A percentile compares a stretch with the other conserved stretches of the same genome.
phyloP scores from a whole-genome alignment of 176 grass and related monocot species.

The Canna indica region DNA sequence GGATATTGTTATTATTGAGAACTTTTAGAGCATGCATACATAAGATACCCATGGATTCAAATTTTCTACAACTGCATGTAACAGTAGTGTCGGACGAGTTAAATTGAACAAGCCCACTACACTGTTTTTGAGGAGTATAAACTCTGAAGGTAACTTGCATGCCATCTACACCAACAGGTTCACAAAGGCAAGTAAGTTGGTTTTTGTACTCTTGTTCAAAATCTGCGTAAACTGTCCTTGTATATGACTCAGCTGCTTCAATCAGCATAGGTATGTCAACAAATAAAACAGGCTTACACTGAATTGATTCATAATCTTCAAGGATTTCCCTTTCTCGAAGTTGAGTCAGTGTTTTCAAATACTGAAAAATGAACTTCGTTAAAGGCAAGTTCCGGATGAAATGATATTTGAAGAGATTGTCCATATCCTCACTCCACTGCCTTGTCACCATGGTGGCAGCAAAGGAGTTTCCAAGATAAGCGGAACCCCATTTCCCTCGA shows the following conservation, averaged over 20 bases:
- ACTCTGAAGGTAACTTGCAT: slow-evolving; percentile 7
- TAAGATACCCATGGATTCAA: slow-evolving; percentile 7
- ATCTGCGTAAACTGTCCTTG: slow-evolving; percentile 5
- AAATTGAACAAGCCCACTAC: slow-evolving; percentile 1
- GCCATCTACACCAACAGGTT: slow-evolving; percentile 12
- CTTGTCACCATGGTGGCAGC: slow-evolving; percentile 10
- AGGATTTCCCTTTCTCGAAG: slow-evolving; percentile 12
- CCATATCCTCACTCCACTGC: slow-evolving; percentile 6
- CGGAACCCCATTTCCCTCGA: slow-evolving; percentile 15
- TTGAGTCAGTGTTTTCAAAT: slow-evolving; percentile 7
- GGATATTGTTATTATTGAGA: slow-evolving; percentile 2
- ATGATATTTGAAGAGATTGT: slow-evolving; percentile 7
- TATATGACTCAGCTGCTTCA: slow-evolving; percentile 17
- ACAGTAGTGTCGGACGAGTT: not conserved
- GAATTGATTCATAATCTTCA: slow-evolving; percentile 17
- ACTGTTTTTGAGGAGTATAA: not conserved
- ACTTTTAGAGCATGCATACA: slow-evolving; percentile 19
- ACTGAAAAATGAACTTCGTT: slow-evolving; percentile 12
- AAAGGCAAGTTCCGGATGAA: slow-evolving; percentile 9
- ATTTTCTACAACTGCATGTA: slow-evolving; percentile 11
- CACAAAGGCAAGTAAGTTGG: slow-evolving; percentile 23
- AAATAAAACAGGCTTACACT: slow-evolving; percentile 8
- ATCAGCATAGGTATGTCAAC: slow-evolving; percentile 16
- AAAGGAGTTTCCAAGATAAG: slow-evolving; percentile 10
- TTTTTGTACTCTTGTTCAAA: slow-evolving; percentile 17